Percentiles rank a stretch among this genome's conserved stretches.
Conservation (phyloP, 2,329 filamentous ascomycete species). For the Chrysoporthe puriensis region DNA sequence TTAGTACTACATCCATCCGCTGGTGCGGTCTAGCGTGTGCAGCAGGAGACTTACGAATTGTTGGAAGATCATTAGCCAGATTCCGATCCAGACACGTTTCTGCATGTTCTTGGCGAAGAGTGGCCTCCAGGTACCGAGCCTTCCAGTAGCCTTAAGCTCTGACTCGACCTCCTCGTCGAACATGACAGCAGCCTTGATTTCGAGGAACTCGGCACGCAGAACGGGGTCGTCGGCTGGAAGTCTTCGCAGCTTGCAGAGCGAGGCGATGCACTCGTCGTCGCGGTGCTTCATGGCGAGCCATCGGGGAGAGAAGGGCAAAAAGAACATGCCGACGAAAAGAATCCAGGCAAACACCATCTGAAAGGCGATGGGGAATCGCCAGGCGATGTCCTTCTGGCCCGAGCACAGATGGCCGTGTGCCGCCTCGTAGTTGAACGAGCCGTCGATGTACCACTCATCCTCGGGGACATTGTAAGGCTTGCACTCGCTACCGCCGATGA, state of each 20-base stretch:
- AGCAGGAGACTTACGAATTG: slow-evolving; percentile 25
- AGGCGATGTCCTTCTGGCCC: slow-evolving; percentile 30
- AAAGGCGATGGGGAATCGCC: slow-evolving; percentile 30
- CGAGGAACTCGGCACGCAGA: slow-evolving; percentile 35
- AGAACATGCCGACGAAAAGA: slow-evolving; percentile 27
- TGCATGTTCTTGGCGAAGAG: slow-evolving; percentile 33
- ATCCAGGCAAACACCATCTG: slow-evolving; percentile 31
- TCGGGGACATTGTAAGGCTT: slow-evolving; percentile 31
- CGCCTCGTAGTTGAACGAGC: slow-evolving; percentile 29
- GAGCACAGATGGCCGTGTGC: slow-evolving; percentile 32
- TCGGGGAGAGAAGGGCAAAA: slow-evolving; percentile 32
- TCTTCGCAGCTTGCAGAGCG: slow-evolving; percentile 33
- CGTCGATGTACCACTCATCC: slow-evolving; percentile 24
- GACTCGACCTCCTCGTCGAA: slow-evolving; percentile 34
- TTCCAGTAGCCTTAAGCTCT: slow-evolving; percentile 13
- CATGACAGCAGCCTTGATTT: slow-evolving; percentile 35
- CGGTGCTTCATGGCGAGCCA: slow-evolving; percentile 35
- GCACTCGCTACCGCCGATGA: slow-evolving; percentile 33
- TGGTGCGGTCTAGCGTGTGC: fast-evolving
- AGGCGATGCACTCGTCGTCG: slow-evolving; percentile 33
- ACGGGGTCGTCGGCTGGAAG: slow-evolving; percentile 31
- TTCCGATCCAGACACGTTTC: slow-evolving; percentile 32
- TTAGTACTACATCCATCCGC: not conserved
- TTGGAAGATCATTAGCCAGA: slow-evolving; percentile 33
- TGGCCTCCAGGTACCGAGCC: slow-evolving; percentile 29